phyloP scores from a whole-genome alignment of 768 basidiomycete species.

The Lyophyllum decastes region DNA sequence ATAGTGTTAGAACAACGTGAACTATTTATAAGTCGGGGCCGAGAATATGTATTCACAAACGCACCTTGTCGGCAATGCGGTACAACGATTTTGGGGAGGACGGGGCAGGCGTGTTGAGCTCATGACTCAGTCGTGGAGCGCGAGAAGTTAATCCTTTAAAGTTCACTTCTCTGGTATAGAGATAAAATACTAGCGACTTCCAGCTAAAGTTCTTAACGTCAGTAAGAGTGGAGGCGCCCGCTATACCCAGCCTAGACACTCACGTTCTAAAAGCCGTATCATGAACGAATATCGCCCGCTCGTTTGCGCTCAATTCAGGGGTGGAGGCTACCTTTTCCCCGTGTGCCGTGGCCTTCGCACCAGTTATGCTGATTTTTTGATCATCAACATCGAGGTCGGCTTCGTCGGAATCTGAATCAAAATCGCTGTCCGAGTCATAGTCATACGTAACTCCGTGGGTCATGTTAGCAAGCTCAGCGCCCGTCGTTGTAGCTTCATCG shows the following conservation, averaged over 20 bases:
- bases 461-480: conserved; percentile 2
- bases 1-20: not conserved
- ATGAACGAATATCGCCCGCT: conserved; percentile 17
- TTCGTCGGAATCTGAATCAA: conserved; percentile 8
- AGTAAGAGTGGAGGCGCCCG: not conserved
- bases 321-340: not conserved
- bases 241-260: not conserved
- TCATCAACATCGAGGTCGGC: not conserved
- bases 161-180: conserved; percentile 34
- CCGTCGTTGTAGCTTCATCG: conserved; percentile 8
- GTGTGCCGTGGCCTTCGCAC: not conserved
- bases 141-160: conserved; percentile 28
- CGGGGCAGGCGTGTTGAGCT: conserved; percentile 16
- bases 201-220: conserved; percentile 24
- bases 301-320: conserved; percentile 1
- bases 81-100: conserved; percentile 50
- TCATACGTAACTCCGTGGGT: conserved; percentile 9
- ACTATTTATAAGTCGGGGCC: not conserved
- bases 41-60: not conserved
- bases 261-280: conserved; percentile 24
- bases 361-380: not conserved
- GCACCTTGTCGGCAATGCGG: conserved; percentile 39
- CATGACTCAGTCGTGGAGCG: not conserved
- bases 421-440: conserved; percentile 23
- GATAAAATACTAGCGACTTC: conserved; percentile 38